Base-by-base conservation (phyloP, 2,329 filamentous ascomycete species). In the Aciculosporium take region DNA sequence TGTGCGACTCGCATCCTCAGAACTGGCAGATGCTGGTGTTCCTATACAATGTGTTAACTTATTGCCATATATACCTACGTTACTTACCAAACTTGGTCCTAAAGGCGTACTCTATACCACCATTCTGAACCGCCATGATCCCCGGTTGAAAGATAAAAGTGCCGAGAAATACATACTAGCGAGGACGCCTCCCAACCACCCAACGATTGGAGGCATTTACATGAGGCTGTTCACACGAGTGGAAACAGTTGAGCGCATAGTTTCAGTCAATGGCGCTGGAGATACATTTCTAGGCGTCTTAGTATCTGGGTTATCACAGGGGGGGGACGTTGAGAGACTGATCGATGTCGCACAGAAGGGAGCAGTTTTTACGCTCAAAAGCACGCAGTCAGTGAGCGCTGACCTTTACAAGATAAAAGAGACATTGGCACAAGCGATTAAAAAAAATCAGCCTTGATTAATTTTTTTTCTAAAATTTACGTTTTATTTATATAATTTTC, bases 201-300 rank as follows among this genome's bases (percentile, higher is more conserved):
- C 64, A 1, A 59, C 66, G 7, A 66, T 80, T 0, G 78, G 87
- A 0, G 89, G 88, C 0, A 70, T 95, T 3, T 95, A 95, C 54
- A 87, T 95, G 79, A 59, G 74, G 27, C 49, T 75, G 17, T 84
- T 85, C 56, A 76, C 83, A 0, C 68, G 82, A 0, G 74, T 73
- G 1, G 77, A 83, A 55, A 62, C 66, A 13, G 69, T 94, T 0
- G 62, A 72, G 17, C 76, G 91, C 21, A 69, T 94, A 1, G 77
- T 89, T 1, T 94, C 86, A 36, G 89, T 96, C 8, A 96, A 96
- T 57, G 91, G 89, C 0, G 87, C 86, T 2, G 91, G 91, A 0
- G 91, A 98, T 61, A 95, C 91, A 0, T 88, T 96, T 57, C 67
- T 93, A 7, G 91, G 89, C 0, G 81, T 87, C 12, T 51, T 95